Percentiles rank a stretch among this genome's conserved stretches.
phyloP scores from a whole-genome alignment of 1,284 basidiomycete genomes.

The Ganoderma sinense region DNA sequence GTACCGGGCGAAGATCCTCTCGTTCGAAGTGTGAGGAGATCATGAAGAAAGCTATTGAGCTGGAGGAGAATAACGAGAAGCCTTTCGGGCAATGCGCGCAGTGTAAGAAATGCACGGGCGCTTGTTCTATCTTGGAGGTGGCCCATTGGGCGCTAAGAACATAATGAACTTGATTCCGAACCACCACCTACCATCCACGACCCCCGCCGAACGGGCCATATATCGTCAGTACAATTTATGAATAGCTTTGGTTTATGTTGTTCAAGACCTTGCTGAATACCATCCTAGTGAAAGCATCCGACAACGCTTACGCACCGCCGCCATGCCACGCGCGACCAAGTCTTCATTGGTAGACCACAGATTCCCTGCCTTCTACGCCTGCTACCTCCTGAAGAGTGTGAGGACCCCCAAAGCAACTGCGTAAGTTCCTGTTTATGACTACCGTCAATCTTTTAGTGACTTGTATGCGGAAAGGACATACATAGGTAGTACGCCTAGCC shows the following conservation, averaged over 20 bases:
- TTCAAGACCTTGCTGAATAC: background rate
- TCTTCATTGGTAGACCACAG: conserved; percentile 60
- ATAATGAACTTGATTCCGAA: background rate
- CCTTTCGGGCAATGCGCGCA: too few relatives aligned
- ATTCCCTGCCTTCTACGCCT: conserved; percentile 86
- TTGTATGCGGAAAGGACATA: too few relatives aligned
- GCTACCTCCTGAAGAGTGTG: conserved; percentile 84
- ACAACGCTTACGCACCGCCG: background rate
- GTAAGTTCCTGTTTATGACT: conserved; percentile 46
- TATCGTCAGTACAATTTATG: background rate
- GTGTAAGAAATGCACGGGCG: too few relatives aligned
- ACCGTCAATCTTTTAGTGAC: too few relatives aligned
- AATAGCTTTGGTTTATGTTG: background rate
- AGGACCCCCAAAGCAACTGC: conserved; percentile 63
- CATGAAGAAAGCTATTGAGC: too few relatives aligned
- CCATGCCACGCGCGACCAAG: conserved; percentile 34
- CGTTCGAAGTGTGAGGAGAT: too few relatives aligned
- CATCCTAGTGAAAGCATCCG: background rate
- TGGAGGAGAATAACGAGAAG: too few relatives aligned
- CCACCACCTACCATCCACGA: background rate
- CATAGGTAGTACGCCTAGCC: conserved; percentile 86
- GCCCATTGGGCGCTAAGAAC: too few relatives aligned
- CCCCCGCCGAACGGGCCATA: background rate
- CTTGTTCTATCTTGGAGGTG: too few relatives aligned
- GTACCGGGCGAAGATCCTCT: too few relatives aligned